These are phyloP conservation scores for Fragaria vesca DNA, from an alignment of 306 rosid genomes.

Conservation along the genomic window DNA sequence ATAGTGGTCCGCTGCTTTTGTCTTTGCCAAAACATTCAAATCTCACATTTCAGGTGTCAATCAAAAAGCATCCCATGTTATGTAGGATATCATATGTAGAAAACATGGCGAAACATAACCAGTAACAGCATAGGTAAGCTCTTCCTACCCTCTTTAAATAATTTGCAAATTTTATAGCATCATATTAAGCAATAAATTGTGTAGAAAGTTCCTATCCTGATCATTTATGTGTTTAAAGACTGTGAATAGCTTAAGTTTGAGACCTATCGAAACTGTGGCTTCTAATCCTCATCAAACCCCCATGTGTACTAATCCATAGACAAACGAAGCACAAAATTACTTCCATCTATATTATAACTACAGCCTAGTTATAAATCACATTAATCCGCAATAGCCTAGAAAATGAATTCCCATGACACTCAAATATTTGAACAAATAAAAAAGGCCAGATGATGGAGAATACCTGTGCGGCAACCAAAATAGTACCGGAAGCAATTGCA, in stretches of 20 bases:
- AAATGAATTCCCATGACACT: neutral
- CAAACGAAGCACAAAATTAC: neutral
- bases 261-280: neutral
- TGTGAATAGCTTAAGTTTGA: neutral
- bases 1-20: neutral
- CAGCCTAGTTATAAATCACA: neutral
- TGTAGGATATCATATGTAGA: neutral
- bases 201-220: neutral
- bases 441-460: neutral
- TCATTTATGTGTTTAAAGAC: neutral
- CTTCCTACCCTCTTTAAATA: neutral
- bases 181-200: neutral
- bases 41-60: neutral
- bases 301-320: neutral
- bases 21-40: neutral
- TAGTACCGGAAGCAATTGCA: conserved; percentile 70
- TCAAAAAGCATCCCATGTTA: neutral
- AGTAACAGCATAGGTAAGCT: neutral
- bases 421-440: neutral
- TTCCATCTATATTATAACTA: neutral
- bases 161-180: neutral
- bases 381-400: neutral
- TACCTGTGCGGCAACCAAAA: conserved; percentile 80
- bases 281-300: neutral
- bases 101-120: neutral